Evolutionary conservation across 2,329 filamentous ascomycete species (phyloP).

Genomic region (Colletotrichum brevisporum): DNA sequence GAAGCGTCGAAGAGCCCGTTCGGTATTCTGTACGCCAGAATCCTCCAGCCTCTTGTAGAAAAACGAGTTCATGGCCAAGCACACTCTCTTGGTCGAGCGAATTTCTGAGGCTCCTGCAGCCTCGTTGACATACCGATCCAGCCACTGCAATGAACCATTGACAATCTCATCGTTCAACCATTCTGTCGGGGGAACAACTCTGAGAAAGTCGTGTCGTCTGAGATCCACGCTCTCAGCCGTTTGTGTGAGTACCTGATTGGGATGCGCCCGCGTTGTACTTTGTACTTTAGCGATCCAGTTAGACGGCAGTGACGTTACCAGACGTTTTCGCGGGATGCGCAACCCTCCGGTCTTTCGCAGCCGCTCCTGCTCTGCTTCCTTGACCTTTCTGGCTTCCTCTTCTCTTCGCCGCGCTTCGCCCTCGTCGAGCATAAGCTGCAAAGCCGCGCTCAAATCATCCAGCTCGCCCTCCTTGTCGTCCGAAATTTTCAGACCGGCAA

Average conservation of each 20-base stretch:
- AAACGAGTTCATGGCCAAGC: constrained; percentile 74
- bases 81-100: constrained; percentile 64
- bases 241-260: constrained; percentile 21
- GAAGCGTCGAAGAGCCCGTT: constrained; percentile 69
- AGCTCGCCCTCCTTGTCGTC: constrained; percentile 40
- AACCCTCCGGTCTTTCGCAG: constrained; percentile 38
- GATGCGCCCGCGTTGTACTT: constrained; percentile 10
- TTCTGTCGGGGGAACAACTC: constrained; percentile 66
- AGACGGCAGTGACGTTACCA: constrained; percentile 28
- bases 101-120: constrained; percentile 65
- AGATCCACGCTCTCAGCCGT: constrained; percentile 39
- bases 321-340: constrained; percentile 23
- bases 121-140: constrained; percentile 72
- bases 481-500: constrained; percentile 32
- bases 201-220: constrained; percentile 72
- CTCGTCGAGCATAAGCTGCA: constrained; percentile 34
- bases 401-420: constrained; percentile 32
- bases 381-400: constrained; percentile 31
- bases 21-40: constrained; percentile 61
- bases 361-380: constrained; percentile 25
- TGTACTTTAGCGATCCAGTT: constrained; percentile 30
- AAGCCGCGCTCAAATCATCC: constrained; percentile 37
- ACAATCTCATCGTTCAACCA: constrained; percentile 87
- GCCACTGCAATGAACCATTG: constrained; percentile 74
- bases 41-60: constrained; percentile 72